phyloP scores from a whole-genome alignment of 345 rosid genomes.

The Rhodomyrtus tomentosa region DNA sequence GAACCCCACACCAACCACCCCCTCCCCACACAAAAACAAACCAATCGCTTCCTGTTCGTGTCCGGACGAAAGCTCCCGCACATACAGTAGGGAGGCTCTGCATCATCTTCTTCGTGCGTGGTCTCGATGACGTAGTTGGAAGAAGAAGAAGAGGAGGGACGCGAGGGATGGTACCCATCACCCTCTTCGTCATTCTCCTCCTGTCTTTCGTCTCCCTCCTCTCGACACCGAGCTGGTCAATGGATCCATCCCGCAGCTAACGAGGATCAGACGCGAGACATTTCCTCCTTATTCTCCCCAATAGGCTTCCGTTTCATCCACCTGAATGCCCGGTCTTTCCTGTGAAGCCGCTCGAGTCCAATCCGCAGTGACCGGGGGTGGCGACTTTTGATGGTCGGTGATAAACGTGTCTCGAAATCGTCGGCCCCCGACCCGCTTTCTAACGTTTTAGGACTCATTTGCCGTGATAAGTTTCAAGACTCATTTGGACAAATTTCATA shows the following conservation, averaged over 20 bases:
- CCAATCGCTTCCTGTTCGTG: background rate
- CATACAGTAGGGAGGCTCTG: background rate
- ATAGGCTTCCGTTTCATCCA: background rate
- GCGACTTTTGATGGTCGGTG: background rate
- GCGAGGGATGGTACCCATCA: conserved; percentile 9
- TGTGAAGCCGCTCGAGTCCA: background rate
- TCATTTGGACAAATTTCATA: no score
- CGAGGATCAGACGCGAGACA: background rate
- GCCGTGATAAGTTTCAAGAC: no score
- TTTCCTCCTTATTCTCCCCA: background rate
- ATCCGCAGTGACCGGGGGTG: background rate
- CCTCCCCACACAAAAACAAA: no score
- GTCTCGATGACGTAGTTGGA: background rate
- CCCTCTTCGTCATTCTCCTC: conserved; percentile 9
- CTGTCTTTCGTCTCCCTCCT: conserved; percentile 1
- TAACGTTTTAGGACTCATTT: no score
- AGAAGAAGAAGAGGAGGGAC: background rate
- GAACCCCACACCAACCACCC: no score
- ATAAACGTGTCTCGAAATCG: background rate
- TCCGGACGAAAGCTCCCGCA: background rate
- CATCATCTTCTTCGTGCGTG: background rate
- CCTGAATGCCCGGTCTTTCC: background rate
- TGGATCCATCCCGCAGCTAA: background rate
- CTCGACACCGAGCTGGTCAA: background rate
- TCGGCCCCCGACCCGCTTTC: background rate